These are phyloP conservation scores for Phalaenopsis equestris DNA, from an alignment of 106 monocot genomes.

Conservation along the genomic window DNA sequence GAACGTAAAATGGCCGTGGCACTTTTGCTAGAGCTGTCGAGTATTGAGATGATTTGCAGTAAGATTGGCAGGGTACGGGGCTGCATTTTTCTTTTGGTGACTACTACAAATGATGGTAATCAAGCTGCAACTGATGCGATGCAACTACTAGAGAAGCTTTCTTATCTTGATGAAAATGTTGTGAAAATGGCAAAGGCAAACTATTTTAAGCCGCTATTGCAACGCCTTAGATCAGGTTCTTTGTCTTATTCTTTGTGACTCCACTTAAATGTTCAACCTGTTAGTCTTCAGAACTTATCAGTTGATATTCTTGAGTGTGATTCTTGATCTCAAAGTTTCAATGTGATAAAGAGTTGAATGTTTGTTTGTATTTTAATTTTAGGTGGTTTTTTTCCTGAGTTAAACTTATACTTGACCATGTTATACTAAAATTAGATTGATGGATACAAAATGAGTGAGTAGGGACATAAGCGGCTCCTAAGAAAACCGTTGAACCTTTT, in stretches of 20 bases:
- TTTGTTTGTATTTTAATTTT: too few species aligned
- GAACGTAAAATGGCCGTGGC: constrained; percentile 26
- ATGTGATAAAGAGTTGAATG: too few species aligned
- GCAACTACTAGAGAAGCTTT: constrained; percentile 25
- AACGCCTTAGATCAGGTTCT: constrained; percentile 19
- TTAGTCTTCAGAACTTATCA: too few species aligned
- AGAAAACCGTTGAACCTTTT: too few species aligned
- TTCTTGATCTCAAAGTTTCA: too few species aligned
- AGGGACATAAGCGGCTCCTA: too few species aligned
- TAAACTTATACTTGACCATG: too few species aligned
- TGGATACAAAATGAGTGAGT: too few species aligned
- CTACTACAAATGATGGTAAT: constrained; percentile 25
- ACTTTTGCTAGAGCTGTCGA: constrained; percentile 23
- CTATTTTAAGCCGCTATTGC: constrained; percentile 30
- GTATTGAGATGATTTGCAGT: constrained; percentile 7
- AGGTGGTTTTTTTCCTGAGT: too few species aligned
- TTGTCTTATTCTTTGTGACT: background rate
- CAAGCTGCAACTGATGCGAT: constrained; percentile 28
- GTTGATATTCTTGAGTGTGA: too few species aligned
- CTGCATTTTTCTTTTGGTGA: constrained; percentile 32
- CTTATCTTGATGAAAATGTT: constrained; percentile 29
- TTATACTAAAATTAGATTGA: too few species aligned
- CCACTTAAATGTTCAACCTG: background rate
- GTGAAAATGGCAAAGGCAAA: constrained; percentile 27
- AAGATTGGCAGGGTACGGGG: constrained; percentile 27